phyloP scores from a whole-genome alignment of 169 alveolate genomes.

The Plasmodium vinckei region DNA sequence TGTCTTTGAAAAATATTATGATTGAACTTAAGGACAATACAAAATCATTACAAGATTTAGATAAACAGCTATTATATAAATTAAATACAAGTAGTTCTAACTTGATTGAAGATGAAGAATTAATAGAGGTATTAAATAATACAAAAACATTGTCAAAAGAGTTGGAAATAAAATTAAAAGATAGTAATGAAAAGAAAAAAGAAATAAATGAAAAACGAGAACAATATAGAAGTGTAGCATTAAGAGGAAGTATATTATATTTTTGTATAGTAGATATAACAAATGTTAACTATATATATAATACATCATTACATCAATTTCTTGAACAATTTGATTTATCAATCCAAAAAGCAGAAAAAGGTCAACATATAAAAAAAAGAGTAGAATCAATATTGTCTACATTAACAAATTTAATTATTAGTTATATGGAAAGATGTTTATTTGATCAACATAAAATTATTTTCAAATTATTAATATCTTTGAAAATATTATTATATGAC shows the following conservation, averaged over 20 bases:
- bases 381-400: slow-evolving; percentile 82
- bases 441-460: slow-evolving; percentile 96
- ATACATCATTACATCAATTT: slow-evolving; percentile 95
- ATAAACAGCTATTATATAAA: slow-evolving; percentile 93
- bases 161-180: slow-evolving; percentile 92
- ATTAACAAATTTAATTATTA: slow-evolving; percentile 84
- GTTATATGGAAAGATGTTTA: slow-evolving; percentile 96
- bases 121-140: slow-evolving; percentile 93
- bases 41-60: slow-evolving; percentile 92
- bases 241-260: slow-evolving; percentile 95
- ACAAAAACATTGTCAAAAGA: slow-evolving; percentile 94
- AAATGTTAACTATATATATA: slow-evolving; percentile 96
- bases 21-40: slow-evolving; percentile 94
- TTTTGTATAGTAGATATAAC: slow-evolving; percentile 95
- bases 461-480: slow-evolving; percentile 93
- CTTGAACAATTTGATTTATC: slow-evolving; percentile 95
- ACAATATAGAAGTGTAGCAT: slow-evolving; percentile 96
- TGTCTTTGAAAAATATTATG: slow-evolving; percentile 91
- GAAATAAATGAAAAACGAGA: slow-evolving; percentile 96
- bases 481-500: slow-evolving; percentile 93
- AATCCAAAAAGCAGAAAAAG: slow-evolving; percentile 93
- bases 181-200: slow-evolving; percentile 86
- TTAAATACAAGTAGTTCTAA: slow-evolving; percentile 94
- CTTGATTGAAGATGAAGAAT: slow-evolving; percentile 95
- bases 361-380: slow-evolving; percentile 94